Conservation (phyloP, 2,329 filamentous ascomycete genomes). For the Pezizomycotina sp. region DNA sequence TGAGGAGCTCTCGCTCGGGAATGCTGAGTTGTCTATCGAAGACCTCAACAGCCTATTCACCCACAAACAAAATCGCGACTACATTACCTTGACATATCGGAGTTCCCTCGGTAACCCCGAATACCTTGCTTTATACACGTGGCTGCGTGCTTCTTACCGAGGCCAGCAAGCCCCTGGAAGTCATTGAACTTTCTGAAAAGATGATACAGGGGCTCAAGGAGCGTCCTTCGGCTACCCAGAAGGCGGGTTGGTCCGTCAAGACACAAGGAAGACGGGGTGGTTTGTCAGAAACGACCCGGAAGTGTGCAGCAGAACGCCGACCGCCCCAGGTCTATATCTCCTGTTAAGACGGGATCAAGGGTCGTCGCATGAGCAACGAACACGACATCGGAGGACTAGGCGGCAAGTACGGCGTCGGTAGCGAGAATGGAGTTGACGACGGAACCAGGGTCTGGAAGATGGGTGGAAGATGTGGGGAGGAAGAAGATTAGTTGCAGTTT, state of each 20-base stretch:
- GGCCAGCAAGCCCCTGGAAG: conserved; percentile 39
- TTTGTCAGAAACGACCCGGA: conserved; percentile 40
- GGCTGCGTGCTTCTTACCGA: conserved; percentile 41
- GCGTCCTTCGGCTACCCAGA: conserved; percentile 26
- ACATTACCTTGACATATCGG: conserved; percentile 61
- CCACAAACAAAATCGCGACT: conserved; percentile 33
- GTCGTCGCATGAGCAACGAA: conserved; percentile 26
- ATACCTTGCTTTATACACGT: conserved; percentile 41
- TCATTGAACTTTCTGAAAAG: conserved; percentile 57
- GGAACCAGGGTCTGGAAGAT: conserved; percentile 59
- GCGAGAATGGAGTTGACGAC: conserved; percentile 33
- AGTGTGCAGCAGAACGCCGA: conserved; percentile 43
- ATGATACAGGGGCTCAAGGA: conserved; percentile 49
- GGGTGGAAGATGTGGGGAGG: conserved; percentile 79
- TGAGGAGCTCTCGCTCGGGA: conserved; percentile 59
- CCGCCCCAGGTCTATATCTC: conserved; percentile 48
- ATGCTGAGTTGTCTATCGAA: conserved; percentile 43
- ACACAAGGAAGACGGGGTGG: conserved; percentile 46
- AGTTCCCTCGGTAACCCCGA: conserved; percentile 44
- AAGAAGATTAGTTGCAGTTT: conserved; percentile 45
- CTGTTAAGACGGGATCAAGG: conserved; percentile 28
- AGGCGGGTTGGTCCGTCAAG: conserved; percentile 30
- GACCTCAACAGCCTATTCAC: conserved; percentile 52
- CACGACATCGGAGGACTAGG: conserved; percentile 21
- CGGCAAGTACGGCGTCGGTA: conserved; percentile 18